Percentiles rank a stretch among this genome's conserved stretches.
Evolutionary conservation across 2,329 filamentous ascomycete genomes (phyloP).

Genomic region (Scedosporium boydii): DNA sequence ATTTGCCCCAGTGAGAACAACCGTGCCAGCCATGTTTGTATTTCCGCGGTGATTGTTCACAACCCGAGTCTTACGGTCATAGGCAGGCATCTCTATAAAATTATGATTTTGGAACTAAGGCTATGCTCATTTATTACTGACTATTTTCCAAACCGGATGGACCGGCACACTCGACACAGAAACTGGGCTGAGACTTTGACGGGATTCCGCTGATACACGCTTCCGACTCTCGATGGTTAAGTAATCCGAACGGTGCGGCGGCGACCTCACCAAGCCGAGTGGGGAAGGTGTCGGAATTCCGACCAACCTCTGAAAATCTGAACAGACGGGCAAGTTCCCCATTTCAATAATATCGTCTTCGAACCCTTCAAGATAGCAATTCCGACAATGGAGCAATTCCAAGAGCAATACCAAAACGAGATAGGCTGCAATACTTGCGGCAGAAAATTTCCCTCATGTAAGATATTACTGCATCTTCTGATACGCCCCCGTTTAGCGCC

Average conservation of each 20-base stretch:
- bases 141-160: too few species aligned
- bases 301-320: not conserved
- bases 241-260: too few species aligned
- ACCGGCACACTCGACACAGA: too few species aligned
- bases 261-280: too few species aligned
- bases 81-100: not conserved
- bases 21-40: conserved; percentile 19
- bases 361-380: not conserved
- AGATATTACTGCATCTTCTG: not conserved
- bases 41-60: not conserved
- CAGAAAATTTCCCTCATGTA: not conserved
- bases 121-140: too few species aligned
- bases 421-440: not conserved
- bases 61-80: not conserved
- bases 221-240: not conserved
- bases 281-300: not conserved
- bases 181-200: not conserved
- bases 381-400: not conserved
- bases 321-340: not conserved
- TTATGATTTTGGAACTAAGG: too few species aligned
- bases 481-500: not conserved
- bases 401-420: not conserved
- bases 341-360: not conserved
- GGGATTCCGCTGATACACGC: not conserved
- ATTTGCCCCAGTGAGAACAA: conserved; percentile 28